Base-by-base conservation (phyloP, 1,284 basidiomycete species). In the Cryptococcus maquisensis region DNA sequence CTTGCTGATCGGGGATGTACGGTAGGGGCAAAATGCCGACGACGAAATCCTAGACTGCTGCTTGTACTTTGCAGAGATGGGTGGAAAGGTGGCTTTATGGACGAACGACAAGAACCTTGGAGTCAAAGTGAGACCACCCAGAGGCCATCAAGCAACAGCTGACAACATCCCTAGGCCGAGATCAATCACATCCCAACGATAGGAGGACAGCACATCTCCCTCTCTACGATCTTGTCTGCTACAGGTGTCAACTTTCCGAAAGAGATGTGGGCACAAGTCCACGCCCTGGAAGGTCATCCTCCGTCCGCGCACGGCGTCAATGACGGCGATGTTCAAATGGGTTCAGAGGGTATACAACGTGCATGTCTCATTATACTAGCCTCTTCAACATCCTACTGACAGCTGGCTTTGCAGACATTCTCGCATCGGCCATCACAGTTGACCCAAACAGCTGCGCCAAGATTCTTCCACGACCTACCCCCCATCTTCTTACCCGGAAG, bases 11-110 rank as follows among this genome's bases (percentile, higher is more conserved):
- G n/a, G 43, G 18, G 7, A 12, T 15, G 13, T n/a, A 28, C 21
- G 35, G 16, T 36, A 55, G 51, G 54, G 39, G 9, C 51, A 50
- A 3, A 59, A 58, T 48, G 57, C 52, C 12, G 64, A 66, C 47
- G 64, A 66, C 41, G 49, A 60, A 18, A 60, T 66, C n/a, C 54
- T 66, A 10, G 62, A 66, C 37, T 64, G 64, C 46, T 66, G 64
- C 48, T 43, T 60, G 4, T 59, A 59, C 47, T 66, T 59, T 40
- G 47, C 43, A 13, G 21, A 50, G 15, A 40, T 28, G 16, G 59
- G 49, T 12, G 48, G 40, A 13, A 59, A 54, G 18, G 64, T 66
- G 9, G 42, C 52, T 4, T 49, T 66, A 2, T 66, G 64, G 64
- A 66, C 64, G 37, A 52, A 66, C 38, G 64, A 66, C 40, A 57